These are phyloP conservation scores for Sclerotinia spermophila DNA, from an alignment of 2,329 filamentous ascomycete genomes.

Conservation along the genomic window DNA sequence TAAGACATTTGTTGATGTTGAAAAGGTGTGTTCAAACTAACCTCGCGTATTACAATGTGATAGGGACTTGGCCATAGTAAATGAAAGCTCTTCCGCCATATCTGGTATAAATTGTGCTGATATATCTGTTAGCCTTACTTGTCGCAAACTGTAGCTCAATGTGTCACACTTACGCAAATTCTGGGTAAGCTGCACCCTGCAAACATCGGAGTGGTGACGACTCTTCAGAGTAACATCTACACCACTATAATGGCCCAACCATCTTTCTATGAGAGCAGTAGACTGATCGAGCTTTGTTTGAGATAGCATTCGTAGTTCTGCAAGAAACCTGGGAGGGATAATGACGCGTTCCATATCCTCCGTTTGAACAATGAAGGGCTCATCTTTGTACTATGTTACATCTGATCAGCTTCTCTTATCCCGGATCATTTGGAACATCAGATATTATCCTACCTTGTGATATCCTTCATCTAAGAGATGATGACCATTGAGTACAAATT, in stretches of 20 bases:
- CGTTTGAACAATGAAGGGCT: background rate
- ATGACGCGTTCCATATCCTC: constrained; percentile 2
- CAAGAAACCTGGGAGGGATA: background rate
- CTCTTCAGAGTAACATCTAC: constrained; percentile 5
- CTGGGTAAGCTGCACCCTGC: constrained; percentile 11
- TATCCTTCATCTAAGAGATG: background rate
- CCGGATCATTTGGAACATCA: background rate
- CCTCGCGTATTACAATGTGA: background rate
- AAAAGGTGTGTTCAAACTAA: background rate
- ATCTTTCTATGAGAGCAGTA: constrained; percentile 9
- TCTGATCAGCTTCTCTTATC: background rate
- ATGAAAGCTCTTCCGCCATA: constrained; percentile 5
- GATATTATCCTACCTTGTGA: background rate
- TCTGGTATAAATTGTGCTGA: background rate
- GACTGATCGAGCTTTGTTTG: constrained; percentile 12
- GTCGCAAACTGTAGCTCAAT: background rate
- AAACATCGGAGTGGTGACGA: constrained; percentile 10
- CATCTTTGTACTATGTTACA: background rate
- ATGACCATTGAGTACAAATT: constrained; percentile 3
- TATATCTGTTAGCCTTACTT: background rate
- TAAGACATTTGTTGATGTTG: background rate
- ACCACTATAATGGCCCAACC: constrained; percentile 1
- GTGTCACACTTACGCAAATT: background rate
- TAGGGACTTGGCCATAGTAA: background rate
- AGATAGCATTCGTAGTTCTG: constrained; percentile 1